Evolutionary conservation across 495 filamentous ascomycete species (phyloP), one percentile per base, ranked within the genome.

Genomic region (Aspergillus sparsus): DNA sequence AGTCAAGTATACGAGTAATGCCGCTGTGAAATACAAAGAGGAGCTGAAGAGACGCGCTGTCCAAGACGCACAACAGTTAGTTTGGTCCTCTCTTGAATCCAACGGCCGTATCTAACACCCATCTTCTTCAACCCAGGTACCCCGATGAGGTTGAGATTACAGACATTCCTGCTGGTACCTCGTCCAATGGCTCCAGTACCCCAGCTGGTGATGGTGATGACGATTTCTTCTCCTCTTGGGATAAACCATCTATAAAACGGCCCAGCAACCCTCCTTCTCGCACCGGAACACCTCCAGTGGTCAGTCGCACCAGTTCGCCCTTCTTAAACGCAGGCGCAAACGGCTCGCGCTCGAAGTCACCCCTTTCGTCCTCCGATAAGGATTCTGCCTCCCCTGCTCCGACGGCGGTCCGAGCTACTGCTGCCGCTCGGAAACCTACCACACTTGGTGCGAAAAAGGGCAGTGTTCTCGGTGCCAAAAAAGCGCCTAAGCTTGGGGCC

Each of bases 161-260:
- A 34, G 93, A 97, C 71, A 71, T 86, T 36, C 83, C 80, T 59
- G 85, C 83, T 49, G 79, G 81, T 34, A 80, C 77, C 27, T 70
- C 80, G 21, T 74, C 79, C 37, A 87, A 89, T 61, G 85, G 83
- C 63, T 80, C 86, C 1, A 81, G 77, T 66, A 92, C 91, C 16
- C 89, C 90, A 41, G 81, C 87, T 46, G 86, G 82, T 53, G 93
- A 98, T 60, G 75, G 80, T 27, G 91, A 89, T 8, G 92, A 95
- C 62, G 93, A 98, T 72, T 98, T 98, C 82, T 98, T 98, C 80
- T 96, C 93, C 8, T 96, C 92, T 0, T 98, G 93, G 93, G 95
- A 98, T 71, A 96, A 97, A 75, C 94, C 94, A 4, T 84, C 92
- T 5, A 96, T 98, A 78, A 98, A 98, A 79, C 89, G 93, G 57